Base-by-base conservation (phyloP, 2,329 filamentous ascomycete genomes). In the Pseudopithomyces maydicus region DNA sequence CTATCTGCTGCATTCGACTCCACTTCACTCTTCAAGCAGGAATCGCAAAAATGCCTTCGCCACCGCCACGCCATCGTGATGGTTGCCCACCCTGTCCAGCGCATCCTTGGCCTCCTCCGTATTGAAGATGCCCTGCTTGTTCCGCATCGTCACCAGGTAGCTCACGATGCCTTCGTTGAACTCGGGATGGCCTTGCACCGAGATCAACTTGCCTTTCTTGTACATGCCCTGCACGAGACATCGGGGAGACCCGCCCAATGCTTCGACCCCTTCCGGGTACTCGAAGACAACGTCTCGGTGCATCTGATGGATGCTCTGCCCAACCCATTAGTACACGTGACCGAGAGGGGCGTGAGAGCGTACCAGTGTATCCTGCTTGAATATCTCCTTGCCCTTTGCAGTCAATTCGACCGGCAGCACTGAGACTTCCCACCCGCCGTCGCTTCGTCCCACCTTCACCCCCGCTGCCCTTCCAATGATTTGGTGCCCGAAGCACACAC, bases 401-500 rank as follows among this genome's bases (percentile, higher is more conserved):
- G 87, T 91, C 71, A 96, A 79, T 57, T 86, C 75, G 39, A 94
- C 81, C 26, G 87, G 83, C 22, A 85, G 85, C 2, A 95, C 91
- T 48, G 89, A 87, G n/a, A 90, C 79, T 77, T 96, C 92, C 92
- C 92, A 96, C 2, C 91, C 91, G 19, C 79, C 74, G 22, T 86
- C 82, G 71, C 85, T 90, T 52, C 86, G 79, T 35, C 82, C 87
- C 2, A 96, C 89, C 65, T 85, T 83, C 19, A 79, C 83, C 3
- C 87, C 90, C 64, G 93, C 72, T 1, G 91, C 90, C 51, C 91
- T 82, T 1, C 85, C 91, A 42, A 95, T 79, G 67, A 96, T 92
- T 79, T 96, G 91, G 73, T 96, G 92, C 5, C 92, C 92, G 74
- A 94, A 96, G 76, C 92, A 96, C 15, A 95, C 83, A 11, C 91